Base-by-base conservation (phyloP, 139 green algal genomes). In the Spirogloea muscicola region DNA sequence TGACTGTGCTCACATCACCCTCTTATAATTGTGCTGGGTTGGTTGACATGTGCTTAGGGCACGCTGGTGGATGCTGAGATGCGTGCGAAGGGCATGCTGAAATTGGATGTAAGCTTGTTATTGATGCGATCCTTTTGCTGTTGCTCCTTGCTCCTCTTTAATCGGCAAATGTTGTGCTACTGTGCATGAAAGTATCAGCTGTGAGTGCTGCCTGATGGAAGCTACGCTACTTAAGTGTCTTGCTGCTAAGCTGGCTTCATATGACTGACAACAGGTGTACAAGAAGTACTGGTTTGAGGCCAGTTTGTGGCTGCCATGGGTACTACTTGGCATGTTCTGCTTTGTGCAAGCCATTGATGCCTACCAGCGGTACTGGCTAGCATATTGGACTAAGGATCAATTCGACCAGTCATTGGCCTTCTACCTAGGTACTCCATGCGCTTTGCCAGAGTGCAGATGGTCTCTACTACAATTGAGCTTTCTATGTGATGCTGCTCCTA, bases 361-460 rank as follows among this genome's bases (percentile, higher is more conserved):
- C 18, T 81, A 58, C 65, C 36, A 63, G 0, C 64, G 65, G n/a
- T 81, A 74, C 21, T 94, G 89, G 89, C 79, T 93, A 37, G 86
- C 85, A 31, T 80, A 88, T 41, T 95, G 89, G 89, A 87, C 86
- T 31, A 55, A 49, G 25, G 79, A 92, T 64, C 39, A 81, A 29
- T 89, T 85, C 77, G 25, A 84, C 61, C 60, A 81, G 49, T 58
- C 55, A 1, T 10, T 75, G 34, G 82, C 77, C 39, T 88, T 88
- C 65, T 94, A 94, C 86, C 84, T 95, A 6, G 72, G 68, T 60
- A n/a, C n/a, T n/a, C n/a, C n/a, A n/a, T n/a, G n/a, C n/a, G n/a
- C n/a, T n/a, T n/a, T n/a, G n/a, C n/a, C n/a, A n/a, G n/a, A n/a
- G n/a, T n/a, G n/a, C n/a, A n/a, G n/a, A n/a, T n/a, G n/a, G n/a